Base-by-base conservation (phyloP, 2,329 filamentous ascomycete genomes). In the Dactylonectria macrodidyma region DNA sequence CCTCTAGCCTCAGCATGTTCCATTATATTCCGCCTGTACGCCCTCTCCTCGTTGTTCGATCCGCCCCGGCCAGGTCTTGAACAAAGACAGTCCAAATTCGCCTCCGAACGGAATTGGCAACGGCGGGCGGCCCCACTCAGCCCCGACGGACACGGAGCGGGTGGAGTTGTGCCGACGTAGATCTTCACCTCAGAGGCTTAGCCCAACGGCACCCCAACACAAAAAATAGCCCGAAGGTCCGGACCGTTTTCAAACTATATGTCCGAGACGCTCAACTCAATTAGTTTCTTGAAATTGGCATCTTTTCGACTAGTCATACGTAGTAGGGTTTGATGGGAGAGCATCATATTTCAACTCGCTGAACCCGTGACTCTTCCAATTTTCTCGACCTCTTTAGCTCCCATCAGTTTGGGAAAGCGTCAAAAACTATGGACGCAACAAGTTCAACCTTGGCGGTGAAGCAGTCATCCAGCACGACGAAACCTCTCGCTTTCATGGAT, bases 401-500 rank as follows among this genome's bases (percentile, higher is more conserved):
- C 26, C 26, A 30, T 30, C 26, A 30, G 7, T 30, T 30, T 30
- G 26, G 26, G 26, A 30, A 30, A 30, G 26, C 26, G 16, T 38
- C 48, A 48, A 16, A 3, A 26, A 14, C 19, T 36, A 82, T 81
- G 79, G 71, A 76, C 1, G 74, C 74, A 59, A 74, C 75, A 51
- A 54, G 71, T 38, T 16, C 67, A 16, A 3, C 44, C 9, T 7
- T 7, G 33, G 33, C 9, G 16, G 4, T 44, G 36, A 48, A 5
- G 10, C 36, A 34, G 9, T 19, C 51, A 11, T 30, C 56, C 8
- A 50, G 54, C 16, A 65, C 34, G 62, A 61, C 36, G 14, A 64
- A 69, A 4, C 66, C 75, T 1, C 73, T 85, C 8, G 73, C 71
- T 33, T 80, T 78, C 67, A 83, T 85, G 80, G 74, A 79, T 46